These are phyloP conservation scores for Pulveroboletus sp. DNA, from an alignment of 768 basidiomycete genomes.

Conservation along the genomic window DNA sequence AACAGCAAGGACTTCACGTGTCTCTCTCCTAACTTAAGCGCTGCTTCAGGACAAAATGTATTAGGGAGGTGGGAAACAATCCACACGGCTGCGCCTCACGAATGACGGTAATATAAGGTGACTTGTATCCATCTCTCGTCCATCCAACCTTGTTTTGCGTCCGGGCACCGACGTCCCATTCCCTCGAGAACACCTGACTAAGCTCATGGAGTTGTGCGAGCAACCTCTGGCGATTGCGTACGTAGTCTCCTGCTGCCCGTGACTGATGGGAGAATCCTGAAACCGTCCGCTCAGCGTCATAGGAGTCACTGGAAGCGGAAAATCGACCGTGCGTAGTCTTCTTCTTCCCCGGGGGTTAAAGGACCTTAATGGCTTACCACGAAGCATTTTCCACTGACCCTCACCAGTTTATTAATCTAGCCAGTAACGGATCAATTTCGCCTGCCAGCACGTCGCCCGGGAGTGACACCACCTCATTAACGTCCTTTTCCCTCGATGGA, in stretches of 20 bases:
- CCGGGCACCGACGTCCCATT: background rate
- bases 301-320: slow-evolving; percentile 29
- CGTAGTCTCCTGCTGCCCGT: background rate
- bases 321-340: slow-evolving; percentile 26
- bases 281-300: slow-evolving; percentile 22
- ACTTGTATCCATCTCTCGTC: background rate
- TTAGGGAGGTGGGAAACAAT: slow-evolving; percentile 5
- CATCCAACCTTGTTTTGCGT: background rate
- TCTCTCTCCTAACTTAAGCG: slow-evolving; percentile 7
- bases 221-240: slow-evolving; percentile 26
- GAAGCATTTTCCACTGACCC: background rate
- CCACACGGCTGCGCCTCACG: background rate
- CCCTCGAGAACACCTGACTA: background rate
- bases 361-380: slow-evolving; percentile 1
- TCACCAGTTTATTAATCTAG: slow-evolving; percentile 44
- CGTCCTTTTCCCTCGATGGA: slow-evolving; percentile 42
- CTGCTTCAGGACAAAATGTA: background rate
- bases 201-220: slow-evolving; percentile 13
- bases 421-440: slow-evolving; percentile 41
- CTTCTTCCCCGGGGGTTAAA: background rate
- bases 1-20: slow-evolving; percentile 16
- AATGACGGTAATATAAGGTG: slow-evolving; percentile 17
- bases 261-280: slow-evolving; percentile 2
- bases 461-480: slow-evolving; percentile 42
- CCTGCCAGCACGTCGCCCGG: slow-evolving; percentile 36